Evolutionary conservation across 1,284 basidiomycete genomes (phyloP).

Genomic region (Ustilago trichophora): DNA sequence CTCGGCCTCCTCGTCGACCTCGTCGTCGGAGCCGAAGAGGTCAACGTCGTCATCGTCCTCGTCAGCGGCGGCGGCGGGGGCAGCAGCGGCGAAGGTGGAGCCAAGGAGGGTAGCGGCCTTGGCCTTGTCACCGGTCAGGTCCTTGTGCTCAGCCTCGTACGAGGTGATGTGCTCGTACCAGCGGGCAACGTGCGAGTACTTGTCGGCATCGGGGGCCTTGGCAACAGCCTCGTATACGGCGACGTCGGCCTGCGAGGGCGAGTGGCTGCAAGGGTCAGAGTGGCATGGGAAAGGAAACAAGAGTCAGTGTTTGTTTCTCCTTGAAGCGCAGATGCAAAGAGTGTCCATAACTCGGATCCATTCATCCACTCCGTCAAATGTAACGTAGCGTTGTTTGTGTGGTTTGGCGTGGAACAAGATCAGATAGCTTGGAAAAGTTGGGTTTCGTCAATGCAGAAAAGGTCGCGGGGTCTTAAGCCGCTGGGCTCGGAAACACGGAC

Average conservation of each 20-base stretch:
- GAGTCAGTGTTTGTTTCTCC: conserved; percentile 20
- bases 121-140: conserved; percentile 62
- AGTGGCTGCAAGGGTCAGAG: conserved; percentile 73
- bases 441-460: conserved; percentile 65
- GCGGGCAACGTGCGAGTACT: conserved; percentile 81
- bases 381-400: too few species aligned
- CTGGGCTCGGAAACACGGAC: conserved; percentile 68
- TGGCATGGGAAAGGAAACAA: neutral
- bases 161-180: conserved; percentile 78
- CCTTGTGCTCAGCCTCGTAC: conserved; percentile 61
- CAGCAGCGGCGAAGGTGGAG: conserved; percentile 23
- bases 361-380: too few species aligned
- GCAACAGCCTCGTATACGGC: conserved; percentile 82
- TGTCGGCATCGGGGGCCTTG: conserved; percentile 72
- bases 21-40: conserved; percentile 90
- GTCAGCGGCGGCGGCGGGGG: conserved; percentile 70
- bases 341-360: too few species aligned
- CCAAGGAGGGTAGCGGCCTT: conserved; percentile 59
- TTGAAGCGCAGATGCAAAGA: too few species aligned
- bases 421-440: conserved; percentile 63
- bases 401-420: conserved; percentile 24
- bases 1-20: conserved; percentile 91
- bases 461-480: conserved; percentile 67
- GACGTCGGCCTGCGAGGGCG: conserved; percentile 95
- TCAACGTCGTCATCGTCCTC: conserved; percentile 94